phyloP scores from a whole-genome alignment of 352 stramenopile genomes.

The Phytopythium vexans region DNA sequence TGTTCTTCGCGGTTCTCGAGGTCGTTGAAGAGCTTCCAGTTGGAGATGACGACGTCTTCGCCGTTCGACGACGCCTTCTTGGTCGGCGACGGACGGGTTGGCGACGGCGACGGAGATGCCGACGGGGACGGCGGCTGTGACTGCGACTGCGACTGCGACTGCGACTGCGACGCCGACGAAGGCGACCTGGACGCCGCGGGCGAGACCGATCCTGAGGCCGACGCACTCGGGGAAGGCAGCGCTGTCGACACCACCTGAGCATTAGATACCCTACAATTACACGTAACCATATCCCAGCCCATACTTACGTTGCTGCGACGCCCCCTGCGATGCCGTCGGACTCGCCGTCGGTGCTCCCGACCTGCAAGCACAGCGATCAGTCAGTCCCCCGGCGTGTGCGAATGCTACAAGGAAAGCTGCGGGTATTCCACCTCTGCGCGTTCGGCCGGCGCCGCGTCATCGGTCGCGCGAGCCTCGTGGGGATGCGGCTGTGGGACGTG shows the following conservation, averaged over 20 bases:
- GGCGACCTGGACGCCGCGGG: constrained; percentile 1
- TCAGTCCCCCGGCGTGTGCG: no score
- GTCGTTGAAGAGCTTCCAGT: constrained; percentile 88
- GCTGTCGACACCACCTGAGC: no score
- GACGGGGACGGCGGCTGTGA: not conserved
- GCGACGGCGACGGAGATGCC: not conserved
- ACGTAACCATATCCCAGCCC: no score
- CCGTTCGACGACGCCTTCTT: constrained; percentile 5
- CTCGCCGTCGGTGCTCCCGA: no score
- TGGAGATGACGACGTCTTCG: constrained; percentile 66
- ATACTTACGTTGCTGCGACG: no score
- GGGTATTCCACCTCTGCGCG: not conserved
- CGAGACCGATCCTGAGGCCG: not conserved
- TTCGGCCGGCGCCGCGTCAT: not conserved
- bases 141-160: constrained; percentile 3
- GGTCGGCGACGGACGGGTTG: not conserved
- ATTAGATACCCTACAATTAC: no score
- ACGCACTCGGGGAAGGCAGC: not conserved
- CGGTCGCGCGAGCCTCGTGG: not conserved
- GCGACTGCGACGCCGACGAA: not conserved
- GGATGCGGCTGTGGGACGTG: constrained; percentile 2
- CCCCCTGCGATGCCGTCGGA: no score
- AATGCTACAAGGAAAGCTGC: no score
- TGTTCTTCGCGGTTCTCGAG: constrained; percentile 83
- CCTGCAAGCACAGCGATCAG: no score